A percentile compares a stretch with the other conserved stretches of the same genome.
Conservation (phyloP, 106 monocot species). For the Dioscorea alata region DNA sequence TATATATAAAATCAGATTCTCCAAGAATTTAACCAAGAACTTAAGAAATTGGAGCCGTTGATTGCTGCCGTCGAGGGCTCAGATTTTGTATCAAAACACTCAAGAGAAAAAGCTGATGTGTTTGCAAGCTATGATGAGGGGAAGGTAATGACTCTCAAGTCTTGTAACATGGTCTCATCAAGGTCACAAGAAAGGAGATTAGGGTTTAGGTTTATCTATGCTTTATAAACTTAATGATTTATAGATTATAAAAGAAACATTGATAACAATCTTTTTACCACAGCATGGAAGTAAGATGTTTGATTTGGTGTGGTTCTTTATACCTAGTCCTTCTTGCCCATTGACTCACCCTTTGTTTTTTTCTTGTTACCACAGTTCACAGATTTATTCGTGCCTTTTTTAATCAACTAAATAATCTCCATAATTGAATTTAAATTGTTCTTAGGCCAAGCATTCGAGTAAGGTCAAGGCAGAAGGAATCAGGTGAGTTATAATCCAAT, state of each 20-base stretch:
- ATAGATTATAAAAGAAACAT: not conserved
- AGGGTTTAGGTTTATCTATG: not conserved
- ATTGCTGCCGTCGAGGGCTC: not conserved
- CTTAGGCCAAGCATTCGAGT: not conserved
- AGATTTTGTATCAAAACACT: not conserved
- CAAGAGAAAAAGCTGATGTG: not conserved
- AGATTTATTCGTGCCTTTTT: too few relatives aligned
- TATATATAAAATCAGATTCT: too few relatives aligned
- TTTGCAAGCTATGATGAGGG: not conserved
- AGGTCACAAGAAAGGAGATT: not conserved
- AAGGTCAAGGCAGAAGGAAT: not conserved
- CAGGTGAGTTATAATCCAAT: not conserved
- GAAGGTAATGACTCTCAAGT: constrained; percentile 1
- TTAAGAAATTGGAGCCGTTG: constrained; percentile 17
- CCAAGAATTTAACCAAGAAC: constrained; percentile 9
- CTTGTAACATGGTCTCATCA: not conserved
- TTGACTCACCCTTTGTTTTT: not conserved
- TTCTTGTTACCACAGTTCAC: not conserved
- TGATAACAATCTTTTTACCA: not conserved
- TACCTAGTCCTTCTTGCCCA: not conserved
- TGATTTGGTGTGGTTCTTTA: not conserved
- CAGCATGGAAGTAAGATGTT: too few relatives aligned
- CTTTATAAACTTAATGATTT: not conserved
- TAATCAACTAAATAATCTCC: too few relatives aligned
- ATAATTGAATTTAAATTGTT: not conserved